phyloP scores from a whole-genome alignment of 2,329 filamentous ascomycete genomes.

The Blumeriella jaapii region DNA sequence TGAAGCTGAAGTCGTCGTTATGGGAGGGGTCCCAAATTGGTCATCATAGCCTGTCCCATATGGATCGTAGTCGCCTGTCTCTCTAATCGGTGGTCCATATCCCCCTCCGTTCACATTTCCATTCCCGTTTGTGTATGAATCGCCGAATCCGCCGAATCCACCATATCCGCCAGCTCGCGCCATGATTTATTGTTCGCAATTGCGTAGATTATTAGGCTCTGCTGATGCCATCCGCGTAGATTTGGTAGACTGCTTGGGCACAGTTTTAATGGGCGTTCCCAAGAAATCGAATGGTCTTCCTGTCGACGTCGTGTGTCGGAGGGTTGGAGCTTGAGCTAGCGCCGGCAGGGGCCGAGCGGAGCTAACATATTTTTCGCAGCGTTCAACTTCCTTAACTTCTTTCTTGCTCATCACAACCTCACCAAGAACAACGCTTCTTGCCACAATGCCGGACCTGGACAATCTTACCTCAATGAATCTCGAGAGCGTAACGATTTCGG shows the following conservation, averaged over 20 bases:
- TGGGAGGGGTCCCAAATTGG: conserved; percentile 21
- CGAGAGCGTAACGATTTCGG: too few relatives aligned
- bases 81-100: conserved; percentile 16
- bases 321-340: conserved; percentile 5
- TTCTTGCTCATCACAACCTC: too few relatives aligned
- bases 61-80: conserved; percentile 25
- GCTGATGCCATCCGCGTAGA: conserved; percentile 16
- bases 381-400: too few relatives aligned
- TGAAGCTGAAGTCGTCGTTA: conserved; percentile 14
- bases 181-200: conserved; percentile 20
- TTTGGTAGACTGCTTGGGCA: too few relatives aligned
- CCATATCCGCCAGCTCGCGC: conserved; percentile 26
- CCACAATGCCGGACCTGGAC: neutral
- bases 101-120: conserved; percentile 18
- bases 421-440: neutral
- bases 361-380: neutral
- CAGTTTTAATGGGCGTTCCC: too few relatives aligned
- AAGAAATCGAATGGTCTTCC: too few relatives aligned
- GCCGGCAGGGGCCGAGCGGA: conserved; percentile 5
- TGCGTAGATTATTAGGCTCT: conserved; percentile 12
- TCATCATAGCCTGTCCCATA: conserved; percentile 23
- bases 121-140: conserved; percentile 23
- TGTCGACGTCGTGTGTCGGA: neutral
- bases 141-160: conserved; percentile 21
- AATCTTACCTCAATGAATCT: neutral